Evolutionary conservation across 192 early-diverging fungal species (phyloP), one percentile per base, ranked within the genome.

Genomic region (Umbelopsis vinacea): DNA sequence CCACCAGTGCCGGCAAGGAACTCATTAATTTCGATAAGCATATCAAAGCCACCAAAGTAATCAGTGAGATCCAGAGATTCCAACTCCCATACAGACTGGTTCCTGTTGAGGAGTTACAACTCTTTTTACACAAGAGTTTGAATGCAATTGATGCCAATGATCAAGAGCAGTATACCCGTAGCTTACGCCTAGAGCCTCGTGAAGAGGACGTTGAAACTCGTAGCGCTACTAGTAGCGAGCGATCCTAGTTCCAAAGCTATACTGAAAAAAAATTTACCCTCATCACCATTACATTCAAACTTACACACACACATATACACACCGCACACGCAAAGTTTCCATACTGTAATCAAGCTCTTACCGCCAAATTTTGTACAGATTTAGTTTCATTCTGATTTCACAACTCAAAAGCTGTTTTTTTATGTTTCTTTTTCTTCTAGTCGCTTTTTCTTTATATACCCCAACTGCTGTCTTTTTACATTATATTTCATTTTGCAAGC

Each of bases 1-100:
- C 82, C 45, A 83, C 74, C 57, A 71, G 82, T 53, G 77, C 74
- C 72, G 10, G 57, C 46, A 55, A 79, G 12, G 23, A 74, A 48
- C 82, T 93, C 33, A 89, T 96, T 75, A 96, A 96, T 76, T 94
- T 96, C 81, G 90, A 91, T 76, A 95, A 96, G 67, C 85, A 89
- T 69, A 81, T 88, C 67, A 86, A 87, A 19, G 75, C 86, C 11
- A 81, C 87, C 0, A 74, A 77, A 7, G 83, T 92, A 10, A 89
- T 96, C 57, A 76, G 80, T 52, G 93, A 95, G 69, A 81, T 95
- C 53, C 86, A 88, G 72, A 86, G 87, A 70, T 95, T 92, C 74
- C 93, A 95, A 76, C 74, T 89, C 11, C 85, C 89, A 40, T 95
- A 93, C 37, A 83, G 85, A 52, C 76, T 96, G 40, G 88, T 84